phyloP scores from a whole-genome alignment of 805 yeast species.

The Ogataea methanolica region DNA sequence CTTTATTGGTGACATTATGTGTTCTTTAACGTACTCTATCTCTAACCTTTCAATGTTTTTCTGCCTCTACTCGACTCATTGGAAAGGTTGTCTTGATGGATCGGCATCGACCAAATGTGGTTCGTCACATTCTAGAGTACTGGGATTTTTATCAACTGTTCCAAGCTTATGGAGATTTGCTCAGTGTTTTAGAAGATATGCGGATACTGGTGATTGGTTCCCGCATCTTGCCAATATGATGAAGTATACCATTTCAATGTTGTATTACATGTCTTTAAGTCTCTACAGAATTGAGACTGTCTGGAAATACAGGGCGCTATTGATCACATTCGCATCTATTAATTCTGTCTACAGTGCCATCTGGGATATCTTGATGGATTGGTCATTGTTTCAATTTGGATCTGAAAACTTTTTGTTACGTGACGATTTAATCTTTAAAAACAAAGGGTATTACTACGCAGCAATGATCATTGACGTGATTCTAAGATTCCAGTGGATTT shows the following conservation, averaged over 20 bases:
- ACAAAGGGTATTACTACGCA: constrained; percentile 59
- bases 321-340: constrained; percentile 68
- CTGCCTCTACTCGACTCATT: constrained; percentile 71
- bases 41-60: constrained; percentile 82
- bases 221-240: constrained; percentile 90
- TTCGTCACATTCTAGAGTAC: constrained; percentile 62
- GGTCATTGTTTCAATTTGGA: constrained; percentile 76
- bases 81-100: constrained; percentile 50
- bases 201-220: constrained; percentile 92
- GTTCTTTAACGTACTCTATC: constrained; percentile 83
- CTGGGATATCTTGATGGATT: constrained; percentile 96
- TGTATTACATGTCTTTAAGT: constrained; percentile 70
- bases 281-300: constrained; percentile 63
- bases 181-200: constrained; percentile 87
- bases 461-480: constrained; percentile 73
- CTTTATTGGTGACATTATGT: constrained; percentile 85
- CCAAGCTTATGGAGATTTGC: constrained; percentile 89
- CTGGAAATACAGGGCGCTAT: constrained; percentile 43
- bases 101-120: constrained; percentile 54
- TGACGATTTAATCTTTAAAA: constrained; percentile 61
- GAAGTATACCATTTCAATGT: constrained; percentile 65
- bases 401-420: constrained; percentile 58
- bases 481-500: constrained; percentile 87
- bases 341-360: constrained; percentile 65
- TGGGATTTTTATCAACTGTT: constrained; percentile 81